Evolutionary conservation across 2,329 filamentous ascomycete species (phyloP).

Genomic region (Talaromyces rugulosus): DNA sequence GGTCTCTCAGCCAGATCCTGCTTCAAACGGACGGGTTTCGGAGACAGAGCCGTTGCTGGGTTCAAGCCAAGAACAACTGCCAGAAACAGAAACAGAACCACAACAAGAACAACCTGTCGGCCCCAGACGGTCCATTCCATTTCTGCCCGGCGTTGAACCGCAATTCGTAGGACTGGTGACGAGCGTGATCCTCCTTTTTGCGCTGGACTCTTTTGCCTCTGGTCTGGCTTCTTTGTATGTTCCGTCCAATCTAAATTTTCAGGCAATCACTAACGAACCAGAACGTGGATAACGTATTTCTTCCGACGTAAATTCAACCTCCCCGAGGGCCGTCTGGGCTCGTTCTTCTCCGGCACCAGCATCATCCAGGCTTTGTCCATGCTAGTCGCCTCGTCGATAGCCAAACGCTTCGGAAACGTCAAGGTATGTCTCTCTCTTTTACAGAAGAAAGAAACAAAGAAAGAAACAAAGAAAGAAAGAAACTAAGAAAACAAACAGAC

Average conservation of each 20-base stretch:
- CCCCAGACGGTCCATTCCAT: conserved; percentile 25
- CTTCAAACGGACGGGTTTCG: conserved; percentile 15
- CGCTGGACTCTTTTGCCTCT: conserved; percentile 65
- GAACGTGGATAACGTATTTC: conserved; percentile 53
- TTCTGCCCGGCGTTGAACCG: conserved; percentile 56
- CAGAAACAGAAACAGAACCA: conserved; percentile 6
- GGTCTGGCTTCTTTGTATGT: conserved; percentile 63
- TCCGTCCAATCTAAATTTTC: background rate
- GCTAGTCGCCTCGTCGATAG: conserved; percentile 56
- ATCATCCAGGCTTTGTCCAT: conserved; percentile 41
- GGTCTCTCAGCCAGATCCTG: background rate
- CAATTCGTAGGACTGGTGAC: conserved; percentile 34
- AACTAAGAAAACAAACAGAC: conserved; percentile 41
- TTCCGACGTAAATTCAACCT: conserved; percentile 53
- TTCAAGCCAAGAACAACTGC: conserved; percentile 10
- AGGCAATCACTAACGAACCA: conserved; percentile 10
- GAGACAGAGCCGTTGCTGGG: conserved; percentile 35
- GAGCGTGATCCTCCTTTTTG: conserved; percentile 63
- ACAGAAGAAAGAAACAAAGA: background rate
- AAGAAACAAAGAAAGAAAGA: background rate
- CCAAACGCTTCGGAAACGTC: conserved; percentile 58
- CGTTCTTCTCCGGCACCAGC: conserved; percentile 48
- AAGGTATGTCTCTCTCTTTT: conserved; percentile 31
- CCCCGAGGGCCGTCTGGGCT: conserved; percentile 50
- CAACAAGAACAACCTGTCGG: background rate